These are phyloP conservation scores for Chaetomiaceae sp. DNA, from an alignment of 2,329 filamentous ascomycete species.

Conservation along the genomic window DNA sequence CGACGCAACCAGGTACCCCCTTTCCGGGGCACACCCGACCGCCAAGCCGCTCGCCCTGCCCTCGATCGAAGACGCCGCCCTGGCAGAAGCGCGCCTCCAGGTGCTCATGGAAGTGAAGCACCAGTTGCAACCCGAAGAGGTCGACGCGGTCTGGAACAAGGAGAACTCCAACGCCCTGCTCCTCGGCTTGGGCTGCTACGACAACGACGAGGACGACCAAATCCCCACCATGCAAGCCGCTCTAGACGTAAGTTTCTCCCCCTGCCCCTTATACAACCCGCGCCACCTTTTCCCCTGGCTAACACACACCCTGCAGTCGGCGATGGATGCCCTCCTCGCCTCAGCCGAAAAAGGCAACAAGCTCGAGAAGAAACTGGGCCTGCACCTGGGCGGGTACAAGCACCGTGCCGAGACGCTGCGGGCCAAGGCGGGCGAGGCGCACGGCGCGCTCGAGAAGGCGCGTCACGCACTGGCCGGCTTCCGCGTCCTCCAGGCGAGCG, in stretches of 20 bases:
- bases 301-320: conserved; percentile 41
- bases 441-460: conserved; percentile 68
- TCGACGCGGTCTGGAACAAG: conserved; percentile 50
- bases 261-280: too few relatives aligned
- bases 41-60: conserved; percentile 58
- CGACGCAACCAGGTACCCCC: conserved; percentile 70
- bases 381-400: conserved; percentile 87
- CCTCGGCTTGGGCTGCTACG: conserved; percentile 76
- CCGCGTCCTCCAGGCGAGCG: conserved; percentile 69
- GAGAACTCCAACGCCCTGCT: conserved; percentile 55
- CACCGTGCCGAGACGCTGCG: conserved; percentile 75
- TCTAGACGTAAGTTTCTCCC: conserved; percentile 60
- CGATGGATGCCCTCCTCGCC: conserved; percentile 67
- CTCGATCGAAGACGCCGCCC: conserved; percentile 62
- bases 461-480: conserved; percentile 68
- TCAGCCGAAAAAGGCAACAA: conserved; percentile 79
- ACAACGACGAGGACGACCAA: conserved; percentile 67
- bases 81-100: conserved; percentile 71
- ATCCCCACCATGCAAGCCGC: conserved; percentile 59
- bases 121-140: conserved; percentile 43
- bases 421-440: conserved; percentile 72
- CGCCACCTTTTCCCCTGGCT: too few relatives aligned
- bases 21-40: conserved; percentile 58
- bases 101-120: conserved; percentile 65
- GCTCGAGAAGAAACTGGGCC: conserved; percentile 84